These are phyloP conservation scores for Fusarium scirpi DNA, from an alignment of 2,329 filamentous ascomycete genomes.

Conservation along the genomic window DNA sequence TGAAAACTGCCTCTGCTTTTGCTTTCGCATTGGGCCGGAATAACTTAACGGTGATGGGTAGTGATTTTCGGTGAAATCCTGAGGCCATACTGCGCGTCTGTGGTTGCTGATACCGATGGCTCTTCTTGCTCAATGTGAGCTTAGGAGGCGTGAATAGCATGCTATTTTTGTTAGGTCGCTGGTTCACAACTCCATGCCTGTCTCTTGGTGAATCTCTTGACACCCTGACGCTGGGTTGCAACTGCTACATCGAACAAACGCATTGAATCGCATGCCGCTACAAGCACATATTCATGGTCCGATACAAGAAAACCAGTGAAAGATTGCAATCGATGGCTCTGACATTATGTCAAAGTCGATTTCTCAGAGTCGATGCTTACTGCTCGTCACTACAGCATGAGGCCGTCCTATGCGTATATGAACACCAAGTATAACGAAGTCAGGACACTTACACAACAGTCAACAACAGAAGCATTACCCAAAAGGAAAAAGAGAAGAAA, in stretches of 20 bases:
- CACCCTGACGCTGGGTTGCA: background rate
- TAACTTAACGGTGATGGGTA: background rate
- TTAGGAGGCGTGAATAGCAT: accelerated
- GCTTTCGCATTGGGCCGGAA: conserved; percentile 79
- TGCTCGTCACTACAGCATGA: background rate
- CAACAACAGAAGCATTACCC: background rate
- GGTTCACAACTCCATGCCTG: conserved; percentile 61
- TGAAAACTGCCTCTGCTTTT: conserved; percentile 83
- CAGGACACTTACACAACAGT: background rate
- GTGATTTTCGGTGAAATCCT: accelerated
- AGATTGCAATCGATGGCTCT: background rate
- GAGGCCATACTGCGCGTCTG: conserved; percentile 63
- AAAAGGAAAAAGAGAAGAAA: no score
- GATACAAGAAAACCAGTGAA: background rate
- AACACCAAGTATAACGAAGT: background rate
- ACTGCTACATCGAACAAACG: background rate
- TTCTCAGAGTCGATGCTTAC: background rate
- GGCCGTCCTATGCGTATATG: background rate
- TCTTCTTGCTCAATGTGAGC: conserved; percentile 50
- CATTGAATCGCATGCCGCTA: background rate
- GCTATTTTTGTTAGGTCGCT: conserved; percentile 58
- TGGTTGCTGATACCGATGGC: conserved; percentile 66
- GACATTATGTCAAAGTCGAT: background rate
- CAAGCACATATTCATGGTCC: accelerated
- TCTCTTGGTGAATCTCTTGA: background rate